Conservation (phyloP, 331 rosid genomes). For the Spiraea crenata region DNA sequence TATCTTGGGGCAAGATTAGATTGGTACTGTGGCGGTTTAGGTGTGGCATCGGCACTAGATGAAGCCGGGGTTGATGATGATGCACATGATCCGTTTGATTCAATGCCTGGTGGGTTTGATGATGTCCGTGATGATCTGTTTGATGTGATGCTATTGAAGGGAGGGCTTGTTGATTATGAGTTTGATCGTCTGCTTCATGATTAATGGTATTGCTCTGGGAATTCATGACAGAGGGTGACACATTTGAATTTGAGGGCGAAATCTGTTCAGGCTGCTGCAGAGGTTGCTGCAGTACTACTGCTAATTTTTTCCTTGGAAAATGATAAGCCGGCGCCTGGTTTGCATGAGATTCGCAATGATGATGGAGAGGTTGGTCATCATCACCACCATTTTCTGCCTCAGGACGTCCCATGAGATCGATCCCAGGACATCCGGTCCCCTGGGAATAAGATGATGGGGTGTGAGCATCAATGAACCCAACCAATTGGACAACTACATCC, state of each 20-base stretch:
- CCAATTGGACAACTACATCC: not conserved
- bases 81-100: not conserved
- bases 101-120: not conserved
- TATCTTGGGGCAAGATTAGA: not conserved
- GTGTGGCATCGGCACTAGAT: not conserved
- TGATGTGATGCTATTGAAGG: not conserved
- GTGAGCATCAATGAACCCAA: constrained; percentile 20
- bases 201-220: not conserved
- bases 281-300: not conserved
- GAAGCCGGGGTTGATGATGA: not conserved
- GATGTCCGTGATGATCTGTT: not conserved
- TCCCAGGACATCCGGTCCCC: constrained; percentile 13
- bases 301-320: not conserved
- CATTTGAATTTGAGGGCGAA: not conserved
- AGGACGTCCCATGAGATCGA: constrained; percentile 19
- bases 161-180: not conserved
- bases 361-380: not conserved
- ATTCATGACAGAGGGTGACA: too few species aligned
- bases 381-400: not conserved
- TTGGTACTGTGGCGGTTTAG: not conserved
- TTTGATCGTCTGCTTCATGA: not conserved
- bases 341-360: not conserved
- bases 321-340: not conserved
- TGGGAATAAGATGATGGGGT: constrained; percentile 9
- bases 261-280: not conserved